Conservation (phyloP, 306 rosid species). For the Castanea crenata region DNA sequence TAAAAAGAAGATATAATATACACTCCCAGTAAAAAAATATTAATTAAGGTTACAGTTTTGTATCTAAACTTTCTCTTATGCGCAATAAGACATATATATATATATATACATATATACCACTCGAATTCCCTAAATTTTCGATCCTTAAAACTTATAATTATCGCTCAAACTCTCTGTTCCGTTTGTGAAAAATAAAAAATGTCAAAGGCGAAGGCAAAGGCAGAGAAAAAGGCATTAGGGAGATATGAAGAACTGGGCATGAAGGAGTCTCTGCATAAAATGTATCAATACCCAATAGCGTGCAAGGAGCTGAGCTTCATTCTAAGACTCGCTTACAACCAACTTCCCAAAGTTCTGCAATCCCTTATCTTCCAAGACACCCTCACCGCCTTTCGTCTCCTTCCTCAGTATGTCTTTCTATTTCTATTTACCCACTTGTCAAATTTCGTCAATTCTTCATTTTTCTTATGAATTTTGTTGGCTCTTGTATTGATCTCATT, state of each 20-base stretch:
- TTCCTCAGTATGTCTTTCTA: constrained; percentile 53
- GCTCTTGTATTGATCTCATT: not conserved
- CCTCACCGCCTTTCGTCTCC: constrained; percentile 77
- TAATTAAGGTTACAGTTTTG: too few relatives aligned
- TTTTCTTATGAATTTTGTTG: not conserved
- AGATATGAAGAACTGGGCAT: constrained; percentile 57
- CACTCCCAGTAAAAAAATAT: too few relatives aligned
- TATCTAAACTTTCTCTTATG: too few relatives aligned
- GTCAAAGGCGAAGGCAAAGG: constrained; percentile 32
- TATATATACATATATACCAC: too few relatives aligned
- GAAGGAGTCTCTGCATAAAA: constrained; percentile 38
- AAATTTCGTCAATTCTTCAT: not conserved
- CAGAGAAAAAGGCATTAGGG: constrained; percentile 18
- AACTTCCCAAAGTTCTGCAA: constrained; percentile 69
- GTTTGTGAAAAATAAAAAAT: constrained; percentile 14
- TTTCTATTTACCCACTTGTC: not conserved
- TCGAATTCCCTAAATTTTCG: too few relatives aligned
- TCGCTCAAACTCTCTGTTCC: too few relatives aligned
- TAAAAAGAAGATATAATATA: too few relatives aligned
- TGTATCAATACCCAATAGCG: constrained; percentile 56
- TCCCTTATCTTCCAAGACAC: constrained; percentile 58
- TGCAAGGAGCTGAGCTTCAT: constrained; percentile 73
- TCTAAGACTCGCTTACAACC: constrained; percentile 48
- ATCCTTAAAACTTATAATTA: too few relatives aligned
- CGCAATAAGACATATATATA: too few relatives aligned